Base-by-base conservation (phyloP, 2,329 filamentous ascomycete species). In the Colletotrichum gloeosporioides region DNA sequence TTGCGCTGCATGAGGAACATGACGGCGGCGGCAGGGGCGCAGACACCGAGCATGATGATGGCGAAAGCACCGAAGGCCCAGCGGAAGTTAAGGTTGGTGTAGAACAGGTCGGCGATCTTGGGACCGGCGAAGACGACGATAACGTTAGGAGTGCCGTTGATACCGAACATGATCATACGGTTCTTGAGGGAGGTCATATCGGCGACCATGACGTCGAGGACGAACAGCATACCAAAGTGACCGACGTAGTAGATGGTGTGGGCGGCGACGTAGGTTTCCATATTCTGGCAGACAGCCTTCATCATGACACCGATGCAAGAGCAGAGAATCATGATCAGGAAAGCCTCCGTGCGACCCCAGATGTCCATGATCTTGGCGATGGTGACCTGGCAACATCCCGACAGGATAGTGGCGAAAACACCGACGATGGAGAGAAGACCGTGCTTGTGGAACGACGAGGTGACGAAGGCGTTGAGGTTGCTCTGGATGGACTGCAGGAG, bases 161-260 rank as follows among this genome's bases (percentile, higher is more conserved):
- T 79, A 59, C 83, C 85, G 36, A 85, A 85, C 74, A 87, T 82
- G 70, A 88, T 79, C 75, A 86, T 83, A 25, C 87, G 85, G 79
- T 88, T 88, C 71, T 82, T 79, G 10, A 89, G 81, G n/a, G 82
- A 83, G 6, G 83, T 87, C 78, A 84, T 87, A 72, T 89, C 87
- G 68, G 87, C 85, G 13, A 87, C 78, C 77, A 88, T 85, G 73
- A 88, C 82, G 64, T 82, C 78, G 74, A 88, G 82, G 65, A 87
- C 80, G 79, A 87, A 88, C 7, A 81, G 77, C n/a, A 88, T 78
- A 18, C 85, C 86, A 8, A 85, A 80, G 75, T 86, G 83, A 27
- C 93, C 93, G 63, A 92, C 89, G 81, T 89, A 91, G 81, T 93
- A 93, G 77, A 94, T 90, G 15, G 93, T 90, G 79, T 92, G 87